Base-by-base conservation (phyloP, 768 basidiomycete genomes). In the Omphalotus guepiniiformis region DNA sequence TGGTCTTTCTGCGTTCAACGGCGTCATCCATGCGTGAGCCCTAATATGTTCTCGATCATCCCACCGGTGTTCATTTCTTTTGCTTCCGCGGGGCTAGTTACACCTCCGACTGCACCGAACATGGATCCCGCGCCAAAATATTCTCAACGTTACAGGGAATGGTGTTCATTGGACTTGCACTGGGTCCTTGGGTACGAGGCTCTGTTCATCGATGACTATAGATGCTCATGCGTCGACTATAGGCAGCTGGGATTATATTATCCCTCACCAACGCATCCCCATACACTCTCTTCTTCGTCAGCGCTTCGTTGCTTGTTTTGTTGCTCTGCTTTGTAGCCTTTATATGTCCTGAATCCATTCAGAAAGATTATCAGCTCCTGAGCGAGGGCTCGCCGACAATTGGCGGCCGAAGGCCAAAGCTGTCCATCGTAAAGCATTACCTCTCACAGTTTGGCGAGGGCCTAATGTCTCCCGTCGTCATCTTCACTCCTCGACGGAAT, bases 71-170 rank as follows among this genome's bases (percentile, higher is more conserved):
- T 27, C 29, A 32, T 27, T 50, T 29, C 22, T 47, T n/a, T n/a
- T n/a, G n/a, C 18, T 49, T 26, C 12, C 25, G 18, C 9, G 18
- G 12, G 12, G 63, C 56, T 42, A 82, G 84, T 3, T 78, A 78
- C 57, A 70, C 73, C 21, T 71, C 74, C 26, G 76, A 78, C 50
- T 78, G 76, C 48, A 77, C 76, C 19, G 63, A 67, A 26, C 73
- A 73, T 61, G 76, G 75, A 26, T 78, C 76, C 42, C 58, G 76
- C 39, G 73, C 75, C 12, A 73, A 61, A 42, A 74, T 82, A 36
- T 83, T 82, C 51, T 78, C 80, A 11, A 74, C 79, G 4, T 76
- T 92, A 41, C 76, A 80, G 48, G 93, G 92, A 3, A 80, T 89
- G 47, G 73, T 85, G 39, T 90, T 82, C 67, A 63, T 83, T 28